Base-by-base conservation (phyloP, 352 stramenopile genomes). In the Pythium phragmiticola region DNA sequence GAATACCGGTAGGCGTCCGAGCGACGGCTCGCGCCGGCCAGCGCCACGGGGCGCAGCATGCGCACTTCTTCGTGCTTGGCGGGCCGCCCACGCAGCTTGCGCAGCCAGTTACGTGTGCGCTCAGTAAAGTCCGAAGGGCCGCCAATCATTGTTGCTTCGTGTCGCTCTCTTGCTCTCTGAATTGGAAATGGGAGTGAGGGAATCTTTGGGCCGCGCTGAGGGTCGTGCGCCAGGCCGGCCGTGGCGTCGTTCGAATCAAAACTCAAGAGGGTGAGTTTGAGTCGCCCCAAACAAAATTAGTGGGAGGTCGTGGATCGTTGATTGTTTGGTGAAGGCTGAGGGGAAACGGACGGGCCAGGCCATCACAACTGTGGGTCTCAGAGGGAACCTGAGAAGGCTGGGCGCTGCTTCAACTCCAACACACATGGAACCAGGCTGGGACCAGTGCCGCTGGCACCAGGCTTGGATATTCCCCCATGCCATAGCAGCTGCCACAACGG, bases 11-110 rank as follows among this genome's bases (percentile, higher is more conserved):
- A 57, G 11, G 57, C 73, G 30, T 69, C 66, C 26, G 72, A 76
- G 60, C 78, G 74, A 53, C 80, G 82, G 46, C 82, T 92, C 55
- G 80, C 80, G 19, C 82, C 82, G 5, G 80, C 80, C 6, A 92
- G 76, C n/a, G 82, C 80, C 46, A 90, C 80, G 36, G 82, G 80
- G 59, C 72, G 71, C 57, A 92, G 68, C 63, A 87, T 69, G 37
- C 75, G 60, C 42, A 67, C 79, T 39, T 92, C 82, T 52, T 89
- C 70, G 41, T 88, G 71, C 56, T 85, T 78, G 58, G 72, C 67
- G 59, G 76, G 76, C 28, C 74, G 71, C 12, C 72, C 70, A 57
- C 75, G 66, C 56, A 92, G 61, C 42, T 71, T 72, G n/a, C 68
- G 72, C 28, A 92, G 41, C 50, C 82, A 77, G 51, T 77, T 77